These are phyloP conservation scores for Pisolithus thermaeus DNA, from an alignment of 1,284 basidiomycete genomes.

Conservation along the genomic window DNA sequence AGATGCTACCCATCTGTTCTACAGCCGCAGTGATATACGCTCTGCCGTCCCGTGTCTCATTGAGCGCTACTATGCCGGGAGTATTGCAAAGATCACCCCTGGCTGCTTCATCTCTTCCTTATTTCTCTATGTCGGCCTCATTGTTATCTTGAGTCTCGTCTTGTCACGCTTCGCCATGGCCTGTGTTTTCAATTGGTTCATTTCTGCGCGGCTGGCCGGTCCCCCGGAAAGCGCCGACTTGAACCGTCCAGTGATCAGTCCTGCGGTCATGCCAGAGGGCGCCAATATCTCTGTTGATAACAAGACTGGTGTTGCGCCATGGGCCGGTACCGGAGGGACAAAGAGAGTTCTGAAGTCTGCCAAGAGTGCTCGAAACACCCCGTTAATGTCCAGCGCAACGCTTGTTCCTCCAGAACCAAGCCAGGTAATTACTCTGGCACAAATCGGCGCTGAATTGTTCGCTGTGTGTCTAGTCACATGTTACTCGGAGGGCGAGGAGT, in stretches of 20 bases:
- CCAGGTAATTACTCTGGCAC: constrained; percentile 74
- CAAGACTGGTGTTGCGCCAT: constrained; percentile 86
- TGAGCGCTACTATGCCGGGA: constrained; percentile 85
- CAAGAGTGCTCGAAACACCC: constrained; percentile 34
- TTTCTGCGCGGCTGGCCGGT: constrained; percentile 74
- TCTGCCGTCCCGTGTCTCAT: constrained; percentile 74
- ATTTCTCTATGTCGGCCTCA: constrained; percentile 87
- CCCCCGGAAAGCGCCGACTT: constrained; percentile 66
- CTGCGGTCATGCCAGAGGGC: constrained; percentile 93
- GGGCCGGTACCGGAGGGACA: constrained; percentile 57
- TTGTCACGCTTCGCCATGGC: constrained; percentile 95
- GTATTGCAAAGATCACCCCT: constrained; percentile 94
- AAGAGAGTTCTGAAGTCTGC: constrained; percentile 44
- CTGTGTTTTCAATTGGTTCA: constrained; percentile 94
- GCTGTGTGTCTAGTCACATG: constrained; percentile 95
- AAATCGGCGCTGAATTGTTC: constrained; percentile 92
- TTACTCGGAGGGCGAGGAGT: constrained; percentile 95
- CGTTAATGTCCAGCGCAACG: constrained; percentile 47
- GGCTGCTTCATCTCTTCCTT: constrained; percentile 92
- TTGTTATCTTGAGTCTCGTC: constrained; percentile 89
- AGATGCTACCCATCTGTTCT: constrained; percentile 87
- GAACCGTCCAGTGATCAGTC: constrained; percentile 76
- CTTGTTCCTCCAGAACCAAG: constrained; percentile 44
- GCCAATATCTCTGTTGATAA: constrained; percentile 90
- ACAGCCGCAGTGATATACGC: constrained; percentile 60